These are phyloP conservation scores for Coniochaeta sp. DNA, from an alignment of 2,329 filamentous ascomycete genomes.

Conservation along the genomic window DNA sequence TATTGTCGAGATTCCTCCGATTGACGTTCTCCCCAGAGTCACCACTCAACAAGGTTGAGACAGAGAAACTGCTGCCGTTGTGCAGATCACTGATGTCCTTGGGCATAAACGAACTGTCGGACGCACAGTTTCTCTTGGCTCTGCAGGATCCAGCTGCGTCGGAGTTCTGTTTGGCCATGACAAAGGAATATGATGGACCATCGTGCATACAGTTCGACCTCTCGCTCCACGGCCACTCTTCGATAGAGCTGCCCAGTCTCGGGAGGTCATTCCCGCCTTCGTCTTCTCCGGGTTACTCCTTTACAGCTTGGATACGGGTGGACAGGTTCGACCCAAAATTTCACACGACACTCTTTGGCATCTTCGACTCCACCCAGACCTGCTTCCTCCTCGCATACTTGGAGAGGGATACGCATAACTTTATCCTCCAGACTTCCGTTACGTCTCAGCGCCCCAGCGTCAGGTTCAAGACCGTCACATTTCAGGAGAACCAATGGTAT, in stretches of 20 bases:
- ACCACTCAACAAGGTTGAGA: slow-evolving; percentile 47
- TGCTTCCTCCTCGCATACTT: slow-evolving; percentile 93
- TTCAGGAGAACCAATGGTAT: slow-evolving; percentile 78
- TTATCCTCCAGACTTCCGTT: slow-evolving; percentile 94
- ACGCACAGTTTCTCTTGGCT: slow-evolving; percentile 67
- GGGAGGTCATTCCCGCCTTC: slow-evolving; percentile 79
- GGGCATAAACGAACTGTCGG: slow-evolving; percentile 73
- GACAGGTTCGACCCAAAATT: slow-evolving; percentile 77
- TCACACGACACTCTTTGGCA: slow-evolving; percentile 93
- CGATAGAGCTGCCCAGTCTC: slow-evolving; percentile 82
- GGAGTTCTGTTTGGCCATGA: slow-evolving; percentile 66
- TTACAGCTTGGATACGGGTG: slow-evolving; percentile 82
- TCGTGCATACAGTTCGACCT: slow-evolving; percentile 92
- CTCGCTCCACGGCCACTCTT: slow-evolving; percentile 79
- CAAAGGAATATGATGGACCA: slow-evolving; percentile 68
- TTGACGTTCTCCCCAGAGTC: slow-evolving; percentile 50
- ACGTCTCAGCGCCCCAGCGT: slow-evolving; percentile 81
- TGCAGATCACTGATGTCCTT: slow-evolving; percentile 65
- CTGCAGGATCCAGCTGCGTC: slow-evolving; percentile 46
- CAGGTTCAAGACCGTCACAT: slow-evolving; percentile 78
- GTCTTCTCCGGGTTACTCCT: slow-evolving; percentile 77
- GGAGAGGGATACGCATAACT: slow-evolving; percentile 86
- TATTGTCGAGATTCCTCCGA: slow-evolving; percentile 59
- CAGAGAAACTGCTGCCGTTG: slow-evolving; percentile 54
- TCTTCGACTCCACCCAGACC: slow-evolving; percentile 84